These are phyloP conservation scores for Linnemannia elongata DNA, from an alignment of 192 early-diverging fungal species.

Conservation along the genomic window DNA sequence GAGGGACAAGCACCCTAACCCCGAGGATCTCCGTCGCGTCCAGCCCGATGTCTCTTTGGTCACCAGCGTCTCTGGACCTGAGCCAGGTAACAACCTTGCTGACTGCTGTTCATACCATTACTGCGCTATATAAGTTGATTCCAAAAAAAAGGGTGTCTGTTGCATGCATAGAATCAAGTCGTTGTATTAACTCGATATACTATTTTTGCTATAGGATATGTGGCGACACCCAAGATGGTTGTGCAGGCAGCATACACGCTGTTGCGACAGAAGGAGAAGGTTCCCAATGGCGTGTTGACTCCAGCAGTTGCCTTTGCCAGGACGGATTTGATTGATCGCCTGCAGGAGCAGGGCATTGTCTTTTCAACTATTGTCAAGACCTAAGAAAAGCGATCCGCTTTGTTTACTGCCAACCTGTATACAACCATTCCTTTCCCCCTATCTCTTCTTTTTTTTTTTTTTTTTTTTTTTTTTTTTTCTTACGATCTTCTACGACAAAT, in stretches of 20 bases:
- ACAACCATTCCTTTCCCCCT: neutral
- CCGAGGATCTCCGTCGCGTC: constrained; percentile 22
- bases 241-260: constrained; percentile 69
- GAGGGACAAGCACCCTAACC: constrained; percentile 19
- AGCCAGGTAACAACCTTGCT: constrained; percentile 56
- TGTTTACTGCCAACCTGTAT: neutral
- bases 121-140: neutral
- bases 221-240: constrained; percentile 70
- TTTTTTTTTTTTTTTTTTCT: neutral
- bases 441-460: neutral
- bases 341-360: constrained; percentile 63
- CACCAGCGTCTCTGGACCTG: constrained; percentile 72
- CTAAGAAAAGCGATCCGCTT: neutral
- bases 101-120: neutral
- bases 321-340: constrained; percentile 60
- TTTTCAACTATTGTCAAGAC: constrained; percentile 51
- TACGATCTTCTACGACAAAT: neutral
- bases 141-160: neutral
- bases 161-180: neutral
- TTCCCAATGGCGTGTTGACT: constrained; percentile 66
- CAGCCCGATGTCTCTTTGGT: constrained; percentile 65
- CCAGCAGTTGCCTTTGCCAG: constrained; percentile 67
- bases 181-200: neutral
- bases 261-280: constrained; percentile 56
- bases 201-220: constrained; percentile 59